Evolutionary conservation across 1,284 basidiomycete genomes (phyloP).

Genomic region (Earliella scabrosa): DNA sequence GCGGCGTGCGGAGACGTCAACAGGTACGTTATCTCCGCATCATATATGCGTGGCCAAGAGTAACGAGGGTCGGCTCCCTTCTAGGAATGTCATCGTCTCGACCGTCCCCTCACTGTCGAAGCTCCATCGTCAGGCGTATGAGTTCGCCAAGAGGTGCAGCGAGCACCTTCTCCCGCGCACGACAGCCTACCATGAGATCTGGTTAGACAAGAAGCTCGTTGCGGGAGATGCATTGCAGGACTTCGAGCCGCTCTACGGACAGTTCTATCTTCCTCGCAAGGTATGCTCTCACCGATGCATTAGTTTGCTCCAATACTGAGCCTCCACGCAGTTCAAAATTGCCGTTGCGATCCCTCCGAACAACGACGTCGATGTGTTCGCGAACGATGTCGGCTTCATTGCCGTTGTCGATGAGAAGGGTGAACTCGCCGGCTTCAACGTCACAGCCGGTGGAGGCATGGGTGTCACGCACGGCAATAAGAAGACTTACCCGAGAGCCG

Average conservation of each 20-base stretch:
- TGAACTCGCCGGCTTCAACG: slow-evolving; percentile 87
- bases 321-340: slow-evolving; percentile 84
- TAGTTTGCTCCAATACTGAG: slow-evolving; percentile 4
- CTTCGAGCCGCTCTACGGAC: slow-evolving; percentile 95
- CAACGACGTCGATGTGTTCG: slow-evolving; percentile 96
- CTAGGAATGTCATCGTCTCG: slow-evolving; percentile 90
- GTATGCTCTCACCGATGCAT: slow-evolving; percentile 41
- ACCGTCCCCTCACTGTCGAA: slow-evolving; percentile 89
- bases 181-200: slow-evolving; percentile 98
- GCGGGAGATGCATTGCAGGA: slow-evolving; percentile 92
- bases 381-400: slow-evolving; percentile 96
- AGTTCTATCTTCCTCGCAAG: slow-evolving; percentile 96
- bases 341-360: slow-evolving; percentile 96
- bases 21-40: slow-evolving; percentile 50
- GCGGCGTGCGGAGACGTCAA: slow-evolving; percentile 99
- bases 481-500: slow-evolving; percentile 96
- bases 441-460: slow-evolving; percentile 95
- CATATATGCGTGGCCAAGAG: background rate
- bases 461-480: slow-evolving; percentile 99
- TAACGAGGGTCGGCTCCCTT: background rate
- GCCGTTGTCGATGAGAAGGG: slow-evolving; percentile 83
- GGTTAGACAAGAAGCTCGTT: slow-evolving; percentile 96
- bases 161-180: slow-evolving; percentile 90
- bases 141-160: slow-evolving; percentile 88
- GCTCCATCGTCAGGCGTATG: slow-evolving; percentile 85